Conservation (phyloP, 2,329 filamentous ascomycete species). For the Elsinoe perseae region DNA sequence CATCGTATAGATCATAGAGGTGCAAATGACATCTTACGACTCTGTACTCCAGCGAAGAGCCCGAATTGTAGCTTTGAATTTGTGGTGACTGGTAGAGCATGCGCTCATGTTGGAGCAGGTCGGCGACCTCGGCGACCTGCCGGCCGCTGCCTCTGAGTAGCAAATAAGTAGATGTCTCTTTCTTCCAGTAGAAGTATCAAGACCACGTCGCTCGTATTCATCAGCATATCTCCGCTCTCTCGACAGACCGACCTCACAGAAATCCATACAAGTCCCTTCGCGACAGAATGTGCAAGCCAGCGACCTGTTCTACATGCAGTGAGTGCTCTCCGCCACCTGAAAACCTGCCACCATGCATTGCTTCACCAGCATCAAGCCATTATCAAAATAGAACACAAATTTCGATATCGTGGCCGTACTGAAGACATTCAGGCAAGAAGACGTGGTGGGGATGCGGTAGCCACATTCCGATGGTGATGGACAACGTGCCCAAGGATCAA, state of each 20-base stretch:
- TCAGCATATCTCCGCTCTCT: no score
- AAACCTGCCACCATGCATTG: background rate
- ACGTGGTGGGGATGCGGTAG: slow-evolving; percentile 31
- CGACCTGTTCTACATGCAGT: slow-evolving; percentile 57
- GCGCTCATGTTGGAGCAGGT: background rate
- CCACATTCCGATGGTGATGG: slow-evolving; percentile 46
- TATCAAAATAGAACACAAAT: no score
- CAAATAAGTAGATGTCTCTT: no score
- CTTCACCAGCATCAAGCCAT: slow-evolving; percentile 10
- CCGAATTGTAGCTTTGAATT: background rate
- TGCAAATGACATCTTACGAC: background rate
- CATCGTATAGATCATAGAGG: background rate
- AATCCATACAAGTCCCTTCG: background rate
- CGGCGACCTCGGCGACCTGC: background rate
- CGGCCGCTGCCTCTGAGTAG: background rate
- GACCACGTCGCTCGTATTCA: no score
- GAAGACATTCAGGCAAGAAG: slow-evolving; percentile 23
- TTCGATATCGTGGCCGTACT: no score
- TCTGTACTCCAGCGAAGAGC: background rate
- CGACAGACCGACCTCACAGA: no score
- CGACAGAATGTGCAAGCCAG: slow-evolving; percentile 56
- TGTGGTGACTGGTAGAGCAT: background rate
- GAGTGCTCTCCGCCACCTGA: slow-evolving; percentile 33
- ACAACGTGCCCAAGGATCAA: slow-evolving; percentile 48
- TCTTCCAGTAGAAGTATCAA: no score